Conservation (phyloP, 148 eudicot species). For the Agrostemma githago region DNA sequence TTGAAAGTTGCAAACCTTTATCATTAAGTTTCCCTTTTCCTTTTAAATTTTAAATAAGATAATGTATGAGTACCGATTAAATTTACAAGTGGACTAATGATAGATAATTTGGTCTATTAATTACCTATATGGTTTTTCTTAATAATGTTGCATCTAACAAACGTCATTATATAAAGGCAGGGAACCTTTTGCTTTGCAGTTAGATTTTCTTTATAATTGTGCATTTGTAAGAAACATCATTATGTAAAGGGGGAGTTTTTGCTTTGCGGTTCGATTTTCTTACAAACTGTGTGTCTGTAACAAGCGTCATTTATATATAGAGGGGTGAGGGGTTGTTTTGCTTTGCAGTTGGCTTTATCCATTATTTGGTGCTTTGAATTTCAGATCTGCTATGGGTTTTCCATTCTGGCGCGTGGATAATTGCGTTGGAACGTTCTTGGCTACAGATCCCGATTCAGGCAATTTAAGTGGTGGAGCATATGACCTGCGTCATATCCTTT, state of each 20-base stretch:
- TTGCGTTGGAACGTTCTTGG: constrained; percentile 81
- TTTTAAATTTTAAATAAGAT: not conserved
- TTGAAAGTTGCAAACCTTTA: not conserved
- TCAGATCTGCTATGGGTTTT: constrained; percentile 40
- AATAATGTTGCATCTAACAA: not conserved
- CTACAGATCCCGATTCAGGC: constrained; percentile 59
- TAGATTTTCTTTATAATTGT: too few species aligned
- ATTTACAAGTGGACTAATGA: not conserved
- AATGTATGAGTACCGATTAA: not conserved
- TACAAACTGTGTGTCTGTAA: not conserved
- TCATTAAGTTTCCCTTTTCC: not conserved
- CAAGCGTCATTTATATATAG: not conserved
- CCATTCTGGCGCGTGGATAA: constrained; percentile 95
- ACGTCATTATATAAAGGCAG: too few species aligned
- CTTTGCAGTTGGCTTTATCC: not conserved
- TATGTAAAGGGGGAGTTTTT: too few species aligned
- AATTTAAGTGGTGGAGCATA: constrained; percentile 56
- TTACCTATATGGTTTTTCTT: not conserved
- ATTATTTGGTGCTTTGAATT: constrained; percentile 12
- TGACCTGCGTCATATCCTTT: constrained; percentile 68
- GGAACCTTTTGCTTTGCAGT: too few species aligned
- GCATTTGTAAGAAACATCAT: too few species aligned
- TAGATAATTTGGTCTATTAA: not conserved
- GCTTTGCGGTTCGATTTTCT: not conserved
- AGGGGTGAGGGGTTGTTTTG: not conserved